A percentile compares a stretch with the other conserved stretches of the same genome.
Evolutionary conservation across 1,284 basidiomycete genomes (phyloP).

Genomic region (Trichosporon faecale): DNA sequence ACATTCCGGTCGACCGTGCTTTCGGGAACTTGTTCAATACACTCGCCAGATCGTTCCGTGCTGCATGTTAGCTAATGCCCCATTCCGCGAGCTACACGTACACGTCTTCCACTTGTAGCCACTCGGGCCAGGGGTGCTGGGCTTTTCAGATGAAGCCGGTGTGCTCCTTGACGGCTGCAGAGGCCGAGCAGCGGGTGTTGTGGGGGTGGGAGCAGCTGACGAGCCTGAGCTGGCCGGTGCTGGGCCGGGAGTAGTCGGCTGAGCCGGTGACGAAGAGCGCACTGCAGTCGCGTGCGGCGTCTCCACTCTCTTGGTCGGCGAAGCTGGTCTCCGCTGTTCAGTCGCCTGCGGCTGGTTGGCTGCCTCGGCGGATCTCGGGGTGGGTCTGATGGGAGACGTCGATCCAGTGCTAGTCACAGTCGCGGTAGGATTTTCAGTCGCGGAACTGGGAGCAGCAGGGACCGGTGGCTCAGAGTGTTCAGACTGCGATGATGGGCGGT

Average conservation of each 20-base stretch:
- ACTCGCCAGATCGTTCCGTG: conserved; percentile 43
- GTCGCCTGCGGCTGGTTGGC: neutral
- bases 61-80: conserved; percentile 31
- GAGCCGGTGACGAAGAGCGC: neutral
- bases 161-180: conserved; percentile 17
- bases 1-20: conserved; percentile 45
- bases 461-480: neutral
- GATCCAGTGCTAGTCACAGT: neutral
- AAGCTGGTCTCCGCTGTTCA: neutral
- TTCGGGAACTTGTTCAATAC: conserved; percentile 46
- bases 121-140: conserved; percentile 19
- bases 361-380: neutral
- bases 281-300: neutral
- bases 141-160: conserved; percentile 12
- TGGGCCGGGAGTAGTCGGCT: neutral
- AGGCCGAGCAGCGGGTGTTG: conserved; percentile 6
- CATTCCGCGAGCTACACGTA: conserved; percentile 31
- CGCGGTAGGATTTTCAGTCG: neutral
- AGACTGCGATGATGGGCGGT: neutral
- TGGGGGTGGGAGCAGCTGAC: neutral
- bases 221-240: neutral
- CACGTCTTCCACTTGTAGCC: conserved; percentile 41
- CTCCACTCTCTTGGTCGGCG: neutral
- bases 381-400: neutral
- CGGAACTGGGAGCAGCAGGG: neutral